phyloP scores from a whole-genome alignment of 2,329 filamentous ascomycete genomes.

The Daldinia sp. region DNA sequence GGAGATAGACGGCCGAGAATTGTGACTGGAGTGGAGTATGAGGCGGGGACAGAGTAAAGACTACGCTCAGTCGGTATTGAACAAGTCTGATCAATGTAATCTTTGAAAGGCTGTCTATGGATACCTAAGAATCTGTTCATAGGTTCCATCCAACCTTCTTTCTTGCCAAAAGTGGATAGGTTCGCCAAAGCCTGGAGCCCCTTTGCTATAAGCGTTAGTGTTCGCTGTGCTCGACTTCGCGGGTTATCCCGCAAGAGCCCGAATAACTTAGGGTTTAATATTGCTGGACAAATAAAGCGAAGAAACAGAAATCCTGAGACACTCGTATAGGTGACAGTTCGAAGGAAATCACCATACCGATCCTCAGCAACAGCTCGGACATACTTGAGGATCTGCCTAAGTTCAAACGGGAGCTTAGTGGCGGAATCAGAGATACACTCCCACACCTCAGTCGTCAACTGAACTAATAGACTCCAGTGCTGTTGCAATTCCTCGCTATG shows the following conservation, averaged over 20 bases:
- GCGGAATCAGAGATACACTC: slow-evolving; percentile 80
- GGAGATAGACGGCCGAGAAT: slow-evolving; percentile 85
- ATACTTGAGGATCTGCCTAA: slow-evolving; percentile 87
- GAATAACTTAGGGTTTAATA: slow-evolving; percentile 93
- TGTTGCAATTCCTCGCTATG: slow-evolving; percentile 74
- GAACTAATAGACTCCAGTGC: slow-evolving; percentile 82
- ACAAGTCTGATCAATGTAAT: slow-evolving; percentile 87
- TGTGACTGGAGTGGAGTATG: slow-evolving; percentile 90
- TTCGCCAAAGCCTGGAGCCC: slow-evolving; percentile 91
- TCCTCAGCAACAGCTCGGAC: slow-evolving; percentile 93
- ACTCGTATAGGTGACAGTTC: slow-evolving; percentile 90
- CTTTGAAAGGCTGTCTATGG: slow-evolving; percentile 82
- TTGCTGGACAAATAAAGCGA: slow-evolving; percentile 95
- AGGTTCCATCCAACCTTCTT: slow-evolving; percentile 98
- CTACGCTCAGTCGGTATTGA: slow-evolving; percentile 77
- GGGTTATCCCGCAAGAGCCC: slow-evolving; percentile 85
- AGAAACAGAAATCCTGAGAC: slow-evolving; percentile 95
- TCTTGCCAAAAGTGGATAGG: slow-evolving; percentile 88
- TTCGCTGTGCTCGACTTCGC: slow-evolving; percentile 81
- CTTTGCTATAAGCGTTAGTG: slow-evolving; percentile 91
- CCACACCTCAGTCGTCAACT: slow-evolving; percentile 85
- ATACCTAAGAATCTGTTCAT: slow-evolving; percentile 89
- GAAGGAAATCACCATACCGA: slow-evolving; percentile 89
- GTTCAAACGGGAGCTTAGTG: slow-evolving; percentile 77
- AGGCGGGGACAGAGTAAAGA: slow-evolving; percentile 74